Base-by-base conservation (phyloP, 176 grass and related monocot species). In the Triticum urartu region DNA sequence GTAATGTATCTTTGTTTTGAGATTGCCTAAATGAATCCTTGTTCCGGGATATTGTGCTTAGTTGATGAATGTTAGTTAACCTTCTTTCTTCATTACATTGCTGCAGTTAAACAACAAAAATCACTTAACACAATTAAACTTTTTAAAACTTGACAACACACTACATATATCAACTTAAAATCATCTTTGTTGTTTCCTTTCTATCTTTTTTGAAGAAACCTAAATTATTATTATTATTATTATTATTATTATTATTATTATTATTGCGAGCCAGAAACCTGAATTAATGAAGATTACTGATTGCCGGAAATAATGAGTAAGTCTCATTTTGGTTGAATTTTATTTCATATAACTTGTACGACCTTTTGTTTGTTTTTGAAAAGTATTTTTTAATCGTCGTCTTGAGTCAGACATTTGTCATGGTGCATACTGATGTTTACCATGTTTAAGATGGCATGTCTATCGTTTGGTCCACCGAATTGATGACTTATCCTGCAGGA, bases 371-470 rank as follows among this genome's bases (percentile, higher is more conserved):
- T 66, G 30, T 33, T 34, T 14, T 8, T 6, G 2, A 18, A 17
- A 30, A 68, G 30, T 34, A 18, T 18, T 11, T 6, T 34, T 42
- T 59, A 45, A 35, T 18, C 69, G 15, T 63, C 28, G 47, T 89
- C 54, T 71, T 85, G n/a, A 47, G n/a, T 77, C 48, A 60, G 17
- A 62, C 68, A 64, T 80, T 78, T 79, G 38, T 76, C 7, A 15
- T 62, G 60, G 26, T 58, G 34, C 54, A 24, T 89, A 66, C 77
- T 67, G 47, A 83, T 74, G 22, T 72, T 86, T 78, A 26, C 68
- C 42, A 67, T 83, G 72, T 75, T 88, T 86, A 62, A 70, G 14
- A 61, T 64, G 22, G 25, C 21, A 18, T 84, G 7, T 32, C 30
- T 24, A n/a, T 71, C 26, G 12, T 72, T 84, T 58, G 9, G 58